Evolutionary conservation across 441 rosid species (phyloP), one percentile per base, ranked within the genome.

Genomic region (Syzygium malaccense): DNA sequence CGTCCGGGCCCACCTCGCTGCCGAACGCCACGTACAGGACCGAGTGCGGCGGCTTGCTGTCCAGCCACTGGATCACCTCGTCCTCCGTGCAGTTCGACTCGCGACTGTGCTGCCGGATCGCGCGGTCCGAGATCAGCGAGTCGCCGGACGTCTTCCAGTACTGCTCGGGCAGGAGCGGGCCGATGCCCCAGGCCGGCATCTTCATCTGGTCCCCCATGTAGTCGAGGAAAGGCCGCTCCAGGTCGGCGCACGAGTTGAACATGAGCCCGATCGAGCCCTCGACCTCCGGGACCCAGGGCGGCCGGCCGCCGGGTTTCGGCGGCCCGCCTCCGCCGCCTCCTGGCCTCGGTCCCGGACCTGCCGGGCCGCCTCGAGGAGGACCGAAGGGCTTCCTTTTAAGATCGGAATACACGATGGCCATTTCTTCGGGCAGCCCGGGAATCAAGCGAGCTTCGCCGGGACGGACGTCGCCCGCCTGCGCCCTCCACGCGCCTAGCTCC

Each of bases 1-100:
- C 88, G 5, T 87, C 88, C 19, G 94, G 96, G 32, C 93, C 93
- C 13, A 93, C 93, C 66, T 93, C 95, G 25, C 89, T 94, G 4
- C 95, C 94, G 54, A 95, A 94, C 14, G 95, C 88, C 66, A 95
- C 91, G 88, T 93, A 94, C 2, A 95, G 49, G 0, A 92, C 94
- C 13, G 94, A 95, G 53, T 92, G 89, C 37, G 30, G 86, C 23
- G 94, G 92, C 88, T 95, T 94, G 18, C 92, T 88, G 30, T 93
- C 93, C 30, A 94, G 64, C 94, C 90, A 89, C 53, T 88, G 87
- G 86, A 89, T 87, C 51, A 88, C 89, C 37, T 88, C 88, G n/a
- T 89, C 87, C 51, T 89, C 91, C 5, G 88, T 88, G 64, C 30
- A 54, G 56, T 37, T 91, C 7, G 92, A 85, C 7, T 86, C 75